Evolutionary conservation across 1,284 basidiomycete genomes (phyloP).

Genomic region (Ganoderma sp.): DNA sequence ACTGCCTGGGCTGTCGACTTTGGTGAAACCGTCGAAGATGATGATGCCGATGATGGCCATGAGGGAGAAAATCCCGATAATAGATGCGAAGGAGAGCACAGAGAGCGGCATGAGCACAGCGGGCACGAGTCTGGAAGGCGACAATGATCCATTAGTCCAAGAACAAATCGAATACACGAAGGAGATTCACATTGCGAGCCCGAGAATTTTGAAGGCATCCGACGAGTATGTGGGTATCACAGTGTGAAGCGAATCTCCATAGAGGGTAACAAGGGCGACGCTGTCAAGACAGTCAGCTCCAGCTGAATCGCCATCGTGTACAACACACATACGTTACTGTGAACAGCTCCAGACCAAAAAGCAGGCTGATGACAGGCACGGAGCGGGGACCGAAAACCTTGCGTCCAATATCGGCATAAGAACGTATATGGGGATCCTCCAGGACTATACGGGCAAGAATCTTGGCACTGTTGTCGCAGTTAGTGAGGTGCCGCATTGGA

Average conservation of each 20-base stretch:
- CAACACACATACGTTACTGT: constrained; percentile 63
- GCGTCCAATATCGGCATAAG: constrained; percentile 89
- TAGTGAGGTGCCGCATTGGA: background rate
- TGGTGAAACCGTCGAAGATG: constrained; percentile 84
- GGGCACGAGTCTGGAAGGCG: constrained; percentile 67
- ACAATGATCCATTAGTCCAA: background rate
- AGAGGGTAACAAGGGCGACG: constrained; percentile 85
- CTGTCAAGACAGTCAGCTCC: constrained; percentile 43
- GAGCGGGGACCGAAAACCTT: constrained; percentile 85
- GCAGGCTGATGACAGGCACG: constrained; percentile 66
- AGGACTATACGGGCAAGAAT: constrained; percentile 80
- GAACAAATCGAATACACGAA: constrained; percentile 1
- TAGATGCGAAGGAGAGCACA: constrained; percentile 84
- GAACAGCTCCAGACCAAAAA: constrained; percentile 89
- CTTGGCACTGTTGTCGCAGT: constrained; percentile 68
- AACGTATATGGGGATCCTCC: constrained; percentile 71
- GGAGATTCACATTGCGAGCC: constrained; percentile 68
- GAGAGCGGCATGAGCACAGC: constrained; percentile 86
- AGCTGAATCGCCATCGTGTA: background rate
- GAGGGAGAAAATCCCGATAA: constrained; percentile 84
- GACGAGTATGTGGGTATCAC: constrained; percentile 72
- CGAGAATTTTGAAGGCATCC: constrained; percentile 77
- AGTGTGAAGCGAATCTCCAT: constrained; percentile 83
- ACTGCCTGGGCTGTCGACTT: constrained; percentile 82
- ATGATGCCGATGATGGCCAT: constrained; percentile 81